phyloP scores from a whole-genome alignment of 2,329 filamentous ascomycete species.

The Chaetoscypha palmicola region DNA sequence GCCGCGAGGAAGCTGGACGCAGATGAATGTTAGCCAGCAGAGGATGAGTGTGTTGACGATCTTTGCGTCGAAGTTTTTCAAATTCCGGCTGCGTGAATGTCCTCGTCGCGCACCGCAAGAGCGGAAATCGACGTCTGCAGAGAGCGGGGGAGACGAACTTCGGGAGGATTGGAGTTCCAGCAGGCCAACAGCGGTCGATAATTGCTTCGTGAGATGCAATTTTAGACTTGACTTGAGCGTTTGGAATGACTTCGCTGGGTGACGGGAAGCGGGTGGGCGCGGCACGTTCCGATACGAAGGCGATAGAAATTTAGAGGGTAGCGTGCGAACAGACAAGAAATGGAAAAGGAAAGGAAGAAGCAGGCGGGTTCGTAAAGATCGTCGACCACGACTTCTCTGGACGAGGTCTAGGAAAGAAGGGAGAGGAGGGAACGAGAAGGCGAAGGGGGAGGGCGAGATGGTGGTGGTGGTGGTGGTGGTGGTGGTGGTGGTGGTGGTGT shows the following conservation, averaged over 20 bases:
- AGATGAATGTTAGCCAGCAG: conserved; percentile 17
- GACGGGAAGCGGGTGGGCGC: conserved; percentile 11
- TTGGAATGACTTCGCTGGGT: not conserved
- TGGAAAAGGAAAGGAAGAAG: conserved; percentile 3
- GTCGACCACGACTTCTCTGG: conserved; percentile 7
- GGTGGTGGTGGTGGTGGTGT: not conserved
- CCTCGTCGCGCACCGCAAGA: conserved; percentile 8
- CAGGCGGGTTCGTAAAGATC: conserved; percentile 3
- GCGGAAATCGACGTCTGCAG: conserved; percentile 3
- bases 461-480: not conserved
- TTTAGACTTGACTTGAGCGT: not conserved
- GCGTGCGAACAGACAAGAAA: too few species aligned
- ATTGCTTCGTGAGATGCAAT: conserved; percentile 12
- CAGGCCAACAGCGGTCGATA: conserved; percentile 6
- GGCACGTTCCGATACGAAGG: conserved; percentile 15
- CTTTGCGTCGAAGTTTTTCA: conserved; percentile 8
- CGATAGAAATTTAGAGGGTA: not conserved
- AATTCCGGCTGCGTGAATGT: conserved; percentile 16
- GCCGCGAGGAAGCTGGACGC: conserved; percentile 8
- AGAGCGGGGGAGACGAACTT: conserved; percentile 15
- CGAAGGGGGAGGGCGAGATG: not conserved
- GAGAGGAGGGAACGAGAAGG: conserved; percentile 2
- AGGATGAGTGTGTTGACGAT: conserved; percentile 8
- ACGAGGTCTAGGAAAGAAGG: conserved; percentile 1
- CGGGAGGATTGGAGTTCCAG: conserved; percentile 10